Percentiles rank a stretch among this genome's conserved stretches.
These are phyloP conservation scores for Leptographium procerum DNA, from an alignment of 2,329 filamentous ascomycete species.

Conservation along the genomic window DNA sequence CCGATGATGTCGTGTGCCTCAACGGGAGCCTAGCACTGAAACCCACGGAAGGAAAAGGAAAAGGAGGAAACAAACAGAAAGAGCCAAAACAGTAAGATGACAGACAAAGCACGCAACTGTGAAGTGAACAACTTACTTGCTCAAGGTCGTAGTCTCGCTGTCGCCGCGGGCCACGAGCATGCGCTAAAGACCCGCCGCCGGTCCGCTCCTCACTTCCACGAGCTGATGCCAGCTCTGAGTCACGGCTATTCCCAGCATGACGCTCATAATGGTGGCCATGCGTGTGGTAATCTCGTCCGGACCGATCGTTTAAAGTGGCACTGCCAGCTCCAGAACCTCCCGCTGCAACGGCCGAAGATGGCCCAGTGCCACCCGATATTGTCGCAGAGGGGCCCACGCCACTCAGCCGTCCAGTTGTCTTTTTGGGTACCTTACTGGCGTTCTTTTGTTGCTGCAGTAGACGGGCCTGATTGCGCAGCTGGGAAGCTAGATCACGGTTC, in stretches of 20 bases:
- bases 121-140: conserved; percentile 46
- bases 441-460: conserved; percentile 41
- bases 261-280: neutral
- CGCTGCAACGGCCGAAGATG: conserved; percentile 21
- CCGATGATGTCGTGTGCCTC: neutral
- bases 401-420: conserved; percentile 22
- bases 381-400: neutral
- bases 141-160: conserved; percentile 74
- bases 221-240: conserved; percentile 48
- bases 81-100: neutral
- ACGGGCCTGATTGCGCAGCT: conserved; percentile 59
- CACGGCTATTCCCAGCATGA: neutral
- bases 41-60: neutral
- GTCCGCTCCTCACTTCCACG: conserved; percentile 71
- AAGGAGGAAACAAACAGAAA: conserved; percentile 4
- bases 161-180: conserved; percentile 58
- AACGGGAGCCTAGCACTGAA: neutral
- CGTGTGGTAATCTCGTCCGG: conserved; percentile 3
- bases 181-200: conserved; percentile 46
- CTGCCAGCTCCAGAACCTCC: conserved; percentile 13
- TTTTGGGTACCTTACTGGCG: conserved; percentile 25
- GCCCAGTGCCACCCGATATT: neutral
- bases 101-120: neutral
- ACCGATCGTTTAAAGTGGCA: conserved; percentile 7
- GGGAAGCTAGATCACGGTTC: conserved; percentile 77